Base-by-base conservation (phyloP, 2,329 filamentous ascomycete species). In the Ophiobolus disseminans region DNA sequence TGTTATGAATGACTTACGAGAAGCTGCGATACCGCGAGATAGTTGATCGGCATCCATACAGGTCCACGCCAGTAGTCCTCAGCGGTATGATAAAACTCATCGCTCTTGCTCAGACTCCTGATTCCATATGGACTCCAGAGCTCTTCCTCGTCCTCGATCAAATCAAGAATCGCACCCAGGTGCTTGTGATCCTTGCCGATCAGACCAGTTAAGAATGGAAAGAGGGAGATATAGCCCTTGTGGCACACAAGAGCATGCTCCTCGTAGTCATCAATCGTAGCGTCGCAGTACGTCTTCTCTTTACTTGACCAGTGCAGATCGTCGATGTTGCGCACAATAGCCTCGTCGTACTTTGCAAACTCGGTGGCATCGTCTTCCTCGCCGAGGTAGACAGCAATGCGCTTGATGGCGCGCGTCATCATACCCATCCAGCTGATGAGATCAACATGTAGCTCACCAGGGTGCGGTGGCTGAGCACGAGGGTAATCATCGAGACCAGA, bases 31-130 rank as follows among this genome's bases (percentile, higher is more conserved):
- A 97, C 78, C 31, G 89, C 87, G 60, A 99, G 79, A 73, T 97
- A 97, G 75, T 99, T 99, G 63, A 97, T 93, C 68, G 94, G 94
- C 70, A 99, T 90, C 94, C 94, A 99, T 8, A 99, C 83, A 0
- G 94, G 92, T 57, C 91, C 90, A 49, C 92, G 83, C 94, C 94
- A 99, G 77, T 99, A 99, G 74, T 99, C 97, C 78, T 99, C 94
- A 2, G 81, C 90, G 0, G 91, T 96, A 31, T 88, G 91, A 72
- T 97, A 97, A 53, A 91, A 84, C 65, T 87, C 80, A 65, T 93
- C 88, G 63, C 85, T 85, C 75, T 88, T 88, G 76, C 91, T 96
- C 72, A 99, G 74, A 74, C 91, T 96, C 52, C 93, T 83, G 54
- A 99, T 83, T n/a, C 94, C 94, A 63, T 89, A 86, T 2, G 87